Percentiles rank a stretch among this genome's conserved stretches.
phyloP scores from a whole-genome alignment of 129 eudicot species.

The Rutidosis leptorrhynchoides region DNA sequence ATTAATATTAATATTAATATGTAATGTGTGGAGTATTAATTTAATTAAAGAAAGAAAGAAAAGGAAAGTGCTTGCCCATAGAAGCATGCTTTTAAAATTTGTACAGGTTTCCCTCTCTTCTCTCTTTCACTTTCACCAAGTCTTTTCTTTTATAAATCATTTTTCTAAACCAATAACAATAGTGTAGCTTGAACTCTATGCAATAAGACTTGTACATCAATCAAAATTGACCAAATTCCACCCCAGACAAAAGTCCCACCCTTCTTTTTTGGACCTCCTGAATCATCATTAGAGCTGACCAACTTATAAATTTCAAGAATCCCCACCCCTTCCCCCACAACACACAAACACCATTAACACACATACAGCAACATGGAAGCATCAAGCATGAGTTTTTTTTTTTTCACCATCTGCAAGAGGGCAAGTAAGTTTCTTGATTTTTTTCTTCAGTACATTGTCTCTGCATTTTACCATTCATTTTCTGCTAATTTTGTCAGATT shows the following conservation, averaged over 20 bases:
- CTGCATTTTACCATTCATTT: slow-evolving; percentile 7
- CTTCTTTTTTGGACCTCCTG: slow-evolving; percentile 3
- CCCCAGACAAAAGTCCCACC: slow-evolving; percentile 8
- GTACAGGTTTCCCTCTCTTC: slow-evolving; percentile 39
- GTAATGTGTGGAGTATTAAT: too few species aligned
- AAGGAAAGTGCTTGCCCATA: neutral
- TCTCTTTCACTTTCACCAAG: slow-evolving; percentile 29
- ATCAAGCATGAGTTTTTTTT: neutral
- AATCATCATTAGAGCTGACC: slow-evolving; percentile 34
- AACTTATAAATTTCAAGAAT: slow-evolving; percentile 26
- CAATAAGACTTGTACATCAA: slow-evolving; percentile 19
- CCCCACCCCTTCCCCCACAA: slow-evolving; percentile 38
- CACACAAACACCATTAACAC: slow-evolving; percentile 24
- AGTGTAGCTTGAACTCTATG: slow-evolving; percentile 9
- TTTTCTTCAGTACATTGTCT: slow-evolving; percentile 15
- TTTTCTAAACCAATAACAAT: slow-evolving; percentile 7
- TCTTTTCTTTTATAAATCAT: slow-evolving; percentile 9
- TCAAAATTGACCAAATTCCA: neutral
- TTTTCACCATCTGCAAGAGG: slow-evolving; percentile 37
- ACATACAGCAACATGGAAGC: slow-evolving; percentile 30
- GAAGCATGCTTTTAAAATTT: slow-evolving; percentile 33
- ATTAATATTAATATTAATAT: too few species aligned
- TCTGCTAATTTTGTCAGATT: slow-evolving; percentile 8
- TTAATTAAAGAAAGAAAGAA: neutral
- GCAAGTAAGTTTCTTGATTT: slow-evolving; percentile 41